Base-by-base conservation (phyloP, 2,329 filamentous ascomycete species). In the Colletotrichum cuscutae region DNA sequence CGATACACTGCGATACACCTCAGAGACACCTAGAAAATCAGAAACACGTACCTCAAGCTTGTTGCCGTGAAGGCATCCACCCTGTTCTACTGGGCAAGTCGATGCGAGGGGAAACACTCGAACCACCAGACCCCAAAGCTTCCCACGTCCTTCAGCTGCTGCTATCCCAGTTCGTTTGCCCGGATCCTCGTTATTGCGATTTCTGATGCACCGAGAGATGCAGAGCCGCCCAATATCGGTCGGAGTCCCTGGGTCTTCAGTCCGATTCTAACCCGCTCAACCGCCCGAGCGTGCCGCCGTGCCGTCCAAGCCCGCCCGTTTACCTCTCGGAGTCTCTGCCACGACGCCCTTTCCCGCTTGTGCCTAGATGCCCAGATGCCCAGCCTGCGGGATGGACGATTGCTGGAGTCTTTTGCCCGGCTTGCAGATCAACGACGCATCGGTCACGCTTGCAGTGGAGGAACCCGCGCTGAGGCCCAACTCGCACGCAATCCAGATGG, bases 251-350 rank as follows among this genome's bases (percentile, higher is more conserved):
- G 53, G 69, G 26, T 42, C 53, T 72, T 46, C 59, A 68, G 42
- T 69, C 53, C 30, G 69, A 58, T 54, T 32, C 22, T 42, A 53
- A 28, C n/a, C 64, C 68, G 69, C 69, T 54, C 52, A 61, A 32
- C 59, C 65, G 53, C 65, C 65, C 53, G 59, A 69, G 65, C 69
- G 58, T 72, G 69, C 68, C 68, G 68, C 58, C 19, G 58, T 71
- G 64, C 69, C 69, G 58, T 58, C 65, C 58, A 72, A 72, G 69
- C 69, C 69, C 65, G 58, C 37, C 37, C 42, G 65, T 24, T 30
- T 19, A 30, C n/a, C 13, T 53, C 35, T 64, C 52, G 37, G 32
- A 37, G 49, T 28, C 35, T 12, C 24, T 60, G 28, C 53, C 26
- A 49, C 42, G 42, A 66, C 15, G 42, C 42, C 49, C 11, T 42